These are phyloP conservation scores for Sporothrix phasma DNA, from an alignment of 2,329 filamentous ascomycete genomes.

Conservation along the genomic window DNA sequence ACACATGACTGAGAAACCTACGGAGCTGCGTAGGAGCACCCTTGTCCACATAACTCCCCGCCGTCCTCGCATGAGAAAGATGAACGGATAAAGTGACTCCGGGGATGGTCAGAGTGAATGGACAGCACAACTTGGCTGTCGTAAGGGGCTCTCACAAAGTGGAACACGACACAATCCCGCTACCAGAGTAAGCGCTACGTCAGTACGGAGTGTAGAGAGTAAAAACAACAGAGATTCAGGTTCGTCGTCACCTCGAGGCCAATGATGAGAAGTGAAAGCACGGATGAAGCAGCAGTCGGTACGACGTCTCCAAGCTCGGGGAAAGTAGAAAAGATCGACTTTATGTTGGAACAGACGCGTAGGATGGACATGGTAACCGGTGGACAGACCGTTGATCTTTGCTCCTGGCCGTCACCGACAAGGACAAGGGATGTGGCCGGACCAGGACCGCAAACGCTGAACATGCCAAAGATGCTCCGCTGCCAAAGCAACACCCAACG, in stretches of 20 bases:
- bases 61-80: background rate
- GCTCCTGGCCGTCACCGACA: background rate
- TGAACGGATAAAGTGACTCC: background rate
- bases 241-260: too few species aligned
- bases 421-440: background rate
- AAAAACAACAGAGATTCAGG: background rate
- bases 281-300: background rate
- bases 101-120: background rate
- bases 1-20: constrained; percentile 10
- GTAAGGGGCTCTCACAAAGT: background rate
- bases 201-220: background rate
- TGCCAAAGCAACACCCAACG: background rate
- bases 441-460: background rate
- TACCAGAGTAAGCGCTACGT: background rate
- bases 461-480: background rate
- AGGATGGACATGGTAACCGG: too few species aligned
- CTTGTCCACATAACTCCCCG: background rate
- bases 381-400: background rate
- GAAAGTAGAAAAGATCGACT: too few species aligned
- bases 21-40: background rate
- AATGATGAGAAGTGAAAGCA: background rate
- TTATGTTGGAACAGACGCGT: too few species aligned
- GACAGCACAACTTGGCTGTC: background rate
- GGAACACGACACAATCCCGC: background rate
- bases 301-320: background rate